Evolutionary conservation across 1,284 basidiomycete genomes (phyloP), one percentile per base, ranked within the genome.

Genomic region (Microbotryomycetes sp.): DNA sequence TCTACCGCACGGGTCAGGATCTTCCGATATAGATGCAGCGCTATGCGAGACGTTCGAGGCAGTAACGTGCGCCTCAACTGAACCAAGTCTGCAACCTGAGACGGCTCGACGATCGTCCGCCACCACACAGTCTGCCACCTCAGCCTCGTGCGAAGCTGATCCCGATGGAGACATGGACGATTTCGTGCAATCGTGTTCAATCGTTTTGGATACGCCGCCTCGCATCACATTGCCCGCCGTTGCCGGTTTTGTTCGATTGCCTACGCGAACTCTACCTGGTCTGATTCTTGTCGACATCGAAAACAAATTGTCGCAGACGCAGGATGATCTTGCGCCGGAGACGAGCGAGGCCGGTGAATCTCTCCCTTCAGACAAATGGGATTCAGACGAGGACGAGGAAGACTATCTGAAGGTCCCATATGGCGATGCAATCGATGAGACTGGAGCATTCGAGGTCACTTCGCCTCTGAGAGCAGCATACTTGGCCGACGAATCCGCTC

Each of bases 141-240:
- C n/a, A n/a, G n/a, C n/a, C n/a, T n/a, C n/a, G n/a, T n/a, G n/a
- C 35, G 18, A 11, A 18, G 35, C 35, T 18, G 35, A 41, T 41
- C 35, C 35, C 9, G 35, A 41, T 41, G 35, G 35, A 11, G 35
- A 41, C 35, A 41, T 41, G 35, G 35, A 41, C 35, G 35, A 41
- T 13, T 65, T 58, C 46, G 35, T 45, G 3, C 66, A 68, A 30
- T 65, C 66, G 2, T 54, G 59, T 16, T 68, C 66, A 7, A 68
- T 68, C 24, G 49, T 65, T 3, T 52, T 68, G 27, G 64, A 65
- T 23, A 68, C 66, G 11, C 64, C 66, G 31, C 58, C 59, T 1
- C 31, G 59, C 9, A 21, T 63, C 18, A 57, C 61, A 28, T 9
- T 26, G 13, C 56, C 60, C 5, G n/a, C n/a, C n/a, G 27, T 50